These are phyloP conservation scores for Leucocoprinus leucothites DNA, from an alignment of 768 basidiomycete genomes.

Conservation along the genomic window DNA sequence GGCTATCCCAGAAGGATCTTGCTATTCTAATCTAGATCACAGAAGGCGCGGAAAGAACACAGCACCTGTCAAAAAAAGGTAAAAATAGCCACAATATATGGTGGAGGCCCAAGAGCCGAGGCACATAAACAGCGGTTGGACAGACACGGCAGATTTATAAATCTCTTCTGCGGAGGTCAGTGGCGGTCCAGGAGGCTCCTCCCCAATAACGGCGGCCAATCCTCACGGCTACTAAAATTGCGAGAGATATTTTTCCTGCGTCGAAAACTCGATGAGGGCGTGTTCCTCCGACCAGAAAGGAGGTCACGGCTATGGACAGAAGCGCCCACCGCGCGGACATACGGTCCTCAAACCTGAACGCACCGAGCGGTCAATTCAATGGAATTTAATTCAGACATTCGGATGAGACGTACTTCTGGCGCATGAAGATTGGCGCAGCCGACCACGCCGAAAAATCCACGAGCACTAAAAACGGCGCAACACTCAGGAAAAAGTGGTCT, in stretches of 20 bases:
- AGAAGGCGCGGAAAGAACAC: conserved; percentile 4
- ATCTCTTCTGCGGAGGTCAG: not conserved
- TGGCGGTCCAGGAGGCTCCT: conserved; percentile 28
- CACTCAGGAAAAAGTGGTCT: conserved; percentile 70
- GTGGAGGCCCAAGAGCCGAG: not conserved
- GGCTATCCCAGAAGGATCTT: conserved; percentile 6
- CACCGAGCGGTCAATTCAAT: conserved; percentile 8
- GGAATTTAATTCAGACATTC: not conserved
- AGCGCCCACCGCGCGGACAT: conserved; percentile 55
- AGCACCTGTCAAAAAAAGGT: conserved; percentile 10
- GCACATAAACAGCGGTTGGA: not conserved
- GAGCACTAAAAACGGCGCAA: conserved; percentile 60
- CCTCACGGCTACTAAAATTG: conserved; percentile 40
- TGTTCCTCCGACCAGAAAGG: conserved; percentile 68
- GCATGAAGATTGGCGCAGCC: conserved; percentile 37
- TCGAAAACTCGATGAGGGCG: conserved; percentile 67
- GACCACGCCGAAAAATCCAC: conserved; percentile 60
- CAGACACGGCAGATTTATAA: not conserved
- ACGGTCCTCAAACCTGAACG: conserved; percentile 33
- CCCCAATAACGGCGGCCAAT: conserved; percentile 52
- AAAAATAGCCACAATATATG: conserved; percentile 9
- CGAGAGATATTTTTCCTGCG: conserved; percentile 45
- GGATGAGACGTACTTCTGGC: conserved; percentile 34
- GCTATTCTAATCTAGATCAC: conserved; percentile 12
- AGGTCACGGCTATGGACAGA: conserved; percentile 41